Base-by-base conservation (phyloP, 2,329 filamentous ascomycete genomes). In the Talaromyces amestolkiae region DNA sequence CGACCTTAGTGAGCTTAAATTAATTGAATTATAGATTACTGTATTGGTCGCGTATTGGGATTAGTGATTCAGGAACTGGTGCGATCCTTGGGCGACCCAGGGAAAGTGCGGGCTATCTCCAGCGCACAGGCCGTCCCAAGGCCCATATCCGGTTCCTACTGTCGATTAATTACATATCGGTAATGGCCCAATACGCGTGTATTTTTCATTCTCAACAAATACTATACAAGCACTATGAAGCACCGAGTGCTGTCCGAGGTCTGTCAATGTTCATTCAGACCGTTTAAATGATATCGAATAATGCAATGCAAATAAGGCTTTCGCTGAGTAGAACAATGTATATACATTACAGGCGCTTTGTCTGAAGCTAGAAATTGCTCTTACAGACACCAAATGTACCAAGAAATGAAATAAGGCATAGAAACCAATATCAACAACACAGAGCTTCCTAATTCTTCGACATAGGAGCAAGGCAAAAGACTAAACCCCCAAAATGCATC, bases 401-500 rank as follows among this genome's bases (percentile, higher is more conserved):
- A 56, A 1, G 33, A 37, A 6, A 56, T 15, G 11, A 39, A 56
- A 37, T 3, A 19, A 39, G 17, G 27, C n/a, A 56, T 15, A 56
- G 53, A 37, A 56, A 39, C 13, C 53, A 56, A 56, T 37, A 37
- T 56, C 31, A 39, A 65, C 51, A 61, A 27, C 33, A 43, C 37
- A 49, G 39, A 51, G 13, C 45, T 33, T 24, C 33, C 24, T 37
- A 39, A 22, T 45, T 13, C n/a, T 13, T 41, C 47, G 35, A 45
- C 39, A 49, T 17, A 31, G 15, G 41, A 37, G 24, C 33, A 58
- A 60, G 19, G 49, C 41, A 33, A 27, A 35, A 58, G n/a, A 27
- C 13, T 13, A 41, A 45, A 45, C 49, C 61, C 61, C 31, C 35
- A 47, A 58, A 63, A 63, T 58, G 61, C 61, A 63, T 37, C 39